Conservation (phyloP, 371 early-diverging fungal species). For the Rhizopus sp. region DNA sequence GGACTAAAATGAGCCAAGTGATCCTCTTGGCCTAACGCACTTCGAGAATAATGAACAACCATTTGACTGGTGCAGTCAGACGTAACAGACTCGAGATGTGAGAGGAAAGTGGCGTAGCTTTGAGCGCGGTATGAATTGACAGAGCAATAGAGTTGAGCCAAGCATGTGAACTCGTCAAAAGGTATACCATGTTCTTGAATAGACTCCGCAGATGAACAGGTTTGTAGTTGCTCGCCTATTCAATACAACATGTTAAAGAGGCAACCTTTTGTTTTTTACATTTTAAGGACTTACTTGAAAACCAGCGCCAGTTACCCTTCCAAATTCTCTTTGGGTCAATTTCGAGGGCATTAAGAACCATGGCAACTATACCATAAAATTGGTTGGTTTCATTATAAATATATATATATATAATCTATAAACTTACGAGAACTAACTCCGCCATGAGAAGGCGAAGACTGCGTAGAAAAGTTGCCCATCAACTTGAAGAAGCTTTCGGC, state of each 20-base stretch:
- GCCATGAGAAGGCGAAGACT: slow-evolving; percentile 71
- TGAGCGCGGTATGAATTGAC: slow-evolving; percentile 68
- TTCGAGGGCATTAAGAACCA: slow-evolving; percentile 92
- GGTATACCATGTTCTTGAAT: slow-evolving; percentile 81
- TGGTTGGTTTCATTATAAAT: not conserved
- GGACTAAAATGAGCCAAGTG: slow-evolving; percentile 56
- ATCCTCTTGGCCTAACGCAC: slow-evolving; percentile 78
- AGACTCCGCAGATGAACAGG: slow-evolving; percentile 73
- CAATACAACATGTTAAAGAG: not conserved
- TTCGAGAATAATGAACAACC: slow-evolving; percentile 83
- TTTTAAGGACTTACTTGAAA: slow-evolving; percentile 25
- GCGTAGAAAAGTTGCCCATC: slow-evolving; percentile 85
- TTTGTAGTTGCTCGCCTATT: slow-evolving; percentile 80
- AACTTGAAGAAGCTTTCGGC: slow-evolving; percentile 88
- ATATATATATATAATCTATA: not conserved
- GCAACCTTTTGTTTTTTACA: not conserved
- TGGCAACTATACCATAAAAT: slow-evolving; percentile 58
- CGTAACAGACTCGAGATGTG: slow-evolving; percentile 67
- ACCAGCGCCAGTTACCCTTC: slow-evolving; percentile 95
- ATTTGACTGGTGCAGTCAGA: slow-evolving; percentile 72
- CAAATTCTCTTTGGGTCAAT: slow-evolving; percentile 88
- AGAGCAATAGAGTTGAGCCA: slow-evolving; percentile 81
- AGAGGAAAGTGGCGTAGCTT: slow-evolving; percentile 68
- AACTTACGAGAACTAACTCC: slow-evolving; percentile 61
- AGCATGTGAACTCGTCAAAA: slow-evolving; percentile 82